Conservation (phyloP, 2,329 filamentous ascomycete species). For the Alternaria sp. region DNA sequence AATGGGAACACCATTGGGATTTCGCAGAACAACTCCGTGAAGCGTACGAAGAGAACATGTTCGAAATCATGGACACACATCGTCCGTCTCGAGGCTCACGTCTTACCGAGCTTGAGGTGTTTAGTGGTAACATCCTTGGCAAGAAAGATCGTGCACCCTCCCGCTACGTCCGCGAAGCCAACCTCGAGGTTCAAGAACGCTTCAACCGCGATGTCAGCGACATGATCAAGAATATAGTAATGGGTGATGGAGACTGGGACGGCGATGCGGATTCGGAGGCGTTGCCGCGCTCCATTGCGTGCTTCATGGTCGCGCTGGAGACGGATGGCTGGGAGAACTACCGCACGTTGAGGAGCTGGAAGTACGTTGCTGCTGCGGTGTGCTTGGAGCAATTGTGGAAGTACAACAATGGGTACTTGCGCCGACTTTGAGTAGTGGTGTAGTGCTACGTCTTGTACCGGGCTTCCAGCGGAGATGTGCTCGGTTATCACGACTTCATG, state of each 20-base stretch:
- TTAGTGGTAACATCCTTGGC: conserved; percentile 64
- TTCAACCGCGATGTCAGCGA: conserved; percentile 53
- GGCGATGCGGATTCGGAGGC: conserved; percentile 44
- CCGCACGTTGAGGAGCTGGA: conserved; percentile 56
- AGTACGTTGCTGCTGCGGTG: conserved; percentile 59
- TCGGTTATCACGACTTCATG: neutral
- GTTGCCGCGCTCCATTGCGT: conserved; percentile 58
- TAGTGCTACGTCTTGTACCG: neutral
- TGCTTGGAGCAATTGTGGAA: conserved; percentile 58
- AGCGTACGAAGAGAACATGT: conserved; percentile 59
- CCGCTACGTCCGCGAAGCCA: conserved; percentile 37
- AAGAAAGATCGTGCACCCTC: conserved; percentile 51
- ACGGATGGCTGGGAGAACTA: conserved; percentile 35
- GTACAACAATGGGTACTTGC: conserved; percentile 17
- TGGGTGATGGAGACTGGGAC: conserved; percentile 43
- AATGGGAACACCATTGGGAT: conserved; percentile 49
- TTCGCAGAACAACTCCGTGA: conserved; percentile 54
- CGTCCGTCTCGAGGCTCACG: conserved; percentile 34
- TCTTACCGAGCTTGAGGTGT: conserved; percentile 53
- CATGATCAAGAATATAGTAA: conserved; percentile 53
- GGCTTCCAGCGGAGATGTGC: neutral
- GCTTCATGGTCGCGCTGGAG: conserved; percentile 53
- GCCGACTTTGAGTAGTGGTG: conserved; percentile 16
- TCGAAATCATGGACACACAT: conserved; percentile 54
- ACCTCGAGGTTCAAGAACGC: conserved; percentile 47